These are phyloP conservation scores for Phytophthora syringae DNA, from an alignment of 352 stramenopile genomes.

Conservation along the genomic window DNA sequence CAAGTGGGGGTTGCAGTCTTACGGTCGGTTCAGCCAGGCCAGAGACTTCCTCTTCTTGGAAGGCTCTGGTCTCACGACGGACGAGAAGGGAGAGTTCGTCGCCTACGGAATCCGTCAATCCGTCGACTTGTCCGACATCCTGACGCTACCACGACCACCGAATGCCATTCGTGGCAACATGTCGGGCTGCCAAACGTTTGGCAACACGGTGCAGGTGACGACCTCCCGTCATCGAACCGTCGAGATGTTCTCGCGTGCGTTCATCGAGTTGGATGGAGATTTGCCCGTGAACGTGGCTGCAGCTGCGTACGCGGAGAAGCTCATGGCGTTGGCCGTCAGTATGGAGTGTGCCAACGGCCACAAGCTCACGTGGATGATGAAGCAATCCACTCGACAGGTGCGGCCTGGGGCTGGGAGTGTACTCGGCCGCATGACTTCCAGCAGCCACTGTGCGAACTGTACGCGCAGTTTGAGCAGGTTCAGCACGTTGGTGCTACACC, in stretches of 20 bases:
- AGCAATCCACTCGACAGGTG: constrained; percentile 34
- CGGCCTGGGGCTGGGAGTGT: constrained; percentile 17
- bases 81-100: constrained; percentile 35
- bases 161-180: constrained; percentile 49
- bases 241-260: constrained; percentile 45
- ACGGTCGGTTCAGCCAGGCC: constrained; percentile 42
- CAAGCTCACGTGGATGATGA: constrained; percentile 50
- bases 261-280: constrained; percentile 41
- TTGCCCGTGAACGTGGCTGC: constrained; percentile 33
- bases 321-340: constrained; percentile 38
- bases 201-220: constrained; percentile 24
- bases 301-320: constrained; percentile 29
- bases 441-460: constrained; percentile 40
- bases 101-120: constrained; percentile 42
- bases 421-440: constrained; percentile 21
- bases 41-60: constrained; percentile 59
- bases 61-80: constrained; percentile 38
- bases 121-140: constrained; percentile 36
- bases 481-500: constrained; percentile 36
- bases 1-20: constrained; percentile 48
- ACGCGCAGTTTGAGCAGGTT: constrained; percentile 42
- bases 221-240: constrained; percentile 24
- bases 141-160: constrained; percentile 32
- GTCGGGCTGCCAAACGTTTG: constrained; percentile 41
- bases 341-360: constrained; percentile 50